A percentile compares a stretch with the other conserved stretches of the same genome.
These are phyloP conservation scores for Nectriaceae sp. DNA, from an alignment of 2,329 filamentous ascomycete species.

Conservation along the genomic window DNA sequence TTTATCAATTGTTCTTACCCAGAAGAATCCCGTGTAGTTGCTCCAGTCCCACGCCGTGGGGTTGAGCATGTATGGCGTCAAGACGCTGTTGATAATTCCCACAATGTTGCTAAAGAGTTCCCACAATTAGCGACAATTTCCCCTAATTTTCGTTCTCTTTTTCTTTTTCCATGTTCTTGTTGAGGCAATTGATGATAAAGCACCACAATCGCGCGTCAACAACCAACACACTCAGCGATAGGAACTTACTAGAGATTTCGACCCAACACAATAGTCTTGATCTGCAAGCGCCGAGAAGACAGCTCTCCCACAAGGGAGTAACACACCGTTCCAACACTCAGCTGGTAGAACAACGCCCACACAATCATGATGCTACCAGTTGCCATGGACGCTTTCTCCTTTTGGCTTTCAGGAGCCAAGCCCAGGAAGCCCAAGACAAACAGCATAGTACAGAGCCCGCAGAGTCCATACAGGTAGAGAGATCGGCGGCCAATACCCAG, in stretches of 20 bases:
- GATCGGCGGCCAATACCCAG: conserved; percentile 72
- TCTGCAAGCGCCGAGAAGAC: conserved; percentile 78
- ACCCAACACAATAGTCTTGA: conserved; percentile 88
- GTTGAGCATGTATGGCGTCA: conserved; percentile 94
- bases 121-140: conserved; percentile 10
- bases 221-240: not conserved
- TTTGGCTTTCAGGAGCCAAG: conserved; percentile 64
- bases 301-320: conserved; percentile 88
- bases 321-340: conserved; percentile 85
- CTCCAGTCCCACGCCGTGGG: conserved; percentile 84
- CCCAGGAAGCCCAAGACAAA: conserved; percentile 84
- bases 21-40: conserved; percentile 87
- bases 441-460: conserved; percentile 73
- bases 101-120: conserved; percentile 66
- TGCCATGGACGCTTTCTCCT: conserved; percentile 65
- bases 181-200: no score
- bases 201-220: not conserved
- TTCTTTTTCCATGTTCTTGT: not conserved
- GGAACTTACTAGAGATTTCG: conserved; percentile 69
- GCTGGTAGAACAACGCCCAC: conserved; percentile 82
- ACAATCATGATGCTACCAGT: conserved; percentile 84
- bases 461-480: conserved; percentile 76
- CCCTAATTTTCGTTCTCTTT: not conserved
- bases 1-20: conserved; percentile 49
- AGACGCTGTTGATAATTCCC: conserved; percentile 75